Evolutionary conservation across 495 filamentous ascomycete species (phyloP).

Genomic region (Penicillium turbatum): DNA sequence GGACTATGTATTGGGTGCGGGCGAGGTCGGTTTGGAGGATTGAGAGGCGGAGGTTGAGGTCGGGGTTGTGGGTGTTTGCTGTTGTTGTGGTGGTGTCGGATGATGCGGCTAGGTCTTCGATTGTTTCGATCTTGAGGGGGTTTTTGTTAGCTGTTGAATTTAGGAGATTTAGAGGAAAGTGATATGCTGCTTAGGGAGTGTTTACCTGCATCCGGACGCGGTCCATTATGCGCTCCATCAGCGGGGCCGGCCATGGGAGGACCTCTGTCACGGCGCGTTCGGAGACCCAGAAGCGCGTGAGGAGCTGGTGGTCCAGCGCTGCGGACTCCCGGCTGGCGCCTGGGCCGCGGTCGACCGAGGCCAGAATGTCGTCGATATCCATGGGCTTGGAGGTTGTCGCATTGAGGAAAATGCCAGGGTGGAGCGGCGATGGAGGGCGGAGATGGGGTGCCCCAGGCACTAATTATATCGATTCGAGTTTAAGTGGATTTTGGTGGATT

Average conservation of each 20-base stretch:
- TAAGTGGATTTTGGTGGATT: neutral
- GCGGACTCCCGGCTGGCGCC: constrained; percentile 51
- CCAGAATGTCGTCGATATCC: constrained; percentile 90
- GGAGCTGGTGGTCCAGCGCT: constrained; percentile 75
- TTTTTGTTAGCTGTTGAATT: too few relatives aligned
- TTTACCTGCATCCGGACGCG: constrained; percentile 64
- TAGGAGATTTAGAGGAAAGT: too few relatives aligned
- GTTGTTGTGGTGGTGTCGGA: constrained; percentile 34
- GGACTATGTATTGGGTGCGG: constrained; percentile 82
- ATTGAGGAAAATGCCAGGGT: constrained; percentile 8
- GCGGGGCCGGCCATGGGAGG: constrained; percentile 56
- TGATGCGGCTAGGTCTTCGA: constrained; percentile 64
- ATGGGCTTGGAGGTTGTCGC: constrained; percentile 37
- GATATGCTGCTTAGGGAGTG: too few relatives aligned
- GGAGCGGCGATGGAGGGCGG: constrained; percentile 15
- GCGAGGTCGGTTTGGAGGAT: constrained; percentile 96
- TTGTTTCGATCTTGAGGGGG: constrained; percentile 58
- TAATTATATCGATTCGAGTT: neutral
- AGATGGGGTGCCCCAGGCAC: constrained; percentile 10
- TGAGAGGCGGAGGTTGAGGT: constrained; percentile 85
- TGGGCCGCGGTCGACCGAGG: constrained; percentile 63
- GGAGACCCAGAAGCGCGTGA: constrained; percentile 89
- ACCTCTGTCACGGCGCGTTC: constrained; percentile 87
- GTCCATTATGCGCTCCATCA: constrained; percentile 75
- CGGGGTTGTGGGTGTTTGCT: constrained; percentile 69